phyloP scores from a whole-genome alignment of 2,329 filamentous ascomycete species.

The Aspergillus floridensis region DNA sequence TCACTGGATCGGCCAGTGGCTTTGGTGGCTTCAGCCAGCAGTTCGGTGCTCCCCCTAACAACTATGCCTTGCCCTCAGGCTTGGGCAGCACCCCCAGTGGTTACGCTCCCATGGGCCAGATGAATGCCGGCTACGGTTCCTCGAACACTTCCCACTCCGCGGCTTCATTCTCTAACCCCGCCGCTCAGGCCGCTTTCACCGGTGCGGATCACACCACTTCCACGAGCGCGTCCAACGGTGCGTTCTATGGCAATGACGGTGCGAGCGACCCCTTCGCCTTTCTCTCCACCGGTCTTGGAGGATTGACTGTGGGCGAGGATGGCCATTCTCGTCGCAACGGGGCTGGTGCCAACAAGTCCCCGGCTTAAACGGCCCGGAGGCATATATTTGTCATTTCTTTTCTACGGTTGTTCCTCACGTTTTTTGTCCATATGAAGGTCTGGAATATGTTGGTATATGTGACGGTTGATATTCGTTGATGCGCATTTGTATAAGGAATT shows the following conservation, averaged over 20 bases:
- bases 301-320: slow-evolving; percentile 55
- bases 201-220: slow-evolving; percentile 79
- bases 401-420: slow-evolving; percentile 11
- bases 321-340: slow-evolving; percentile 46
- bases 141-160: slow-evolving; percentile 76
- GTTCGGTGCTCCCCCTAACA: slow-evolving; percentile 77
- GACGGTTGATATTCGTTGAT: slow-evolving; percentile 40
- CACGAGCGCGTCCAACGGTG: slow-evolving; percentile 71
- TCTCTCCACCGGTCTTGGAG: slow-evolving; percentile 59
- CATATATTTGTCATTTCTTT: slow-evolving; percentile 15
- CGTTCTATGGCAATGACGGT: slow-evolving; percentile 60
- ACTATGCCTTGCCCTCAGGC: slow-evolving; percentile 83
- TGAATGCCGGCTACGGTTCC: slow-evolving; percentile 78
- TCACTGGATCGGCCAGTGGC: slow-evolving; percentile 65
- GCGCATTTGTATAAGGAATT: slow-evolving; percentile 46
- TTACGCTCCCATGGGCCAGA: slow-evolving; percentile 65
- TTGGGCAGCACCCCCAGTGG: slow-evolving; percentile 74
- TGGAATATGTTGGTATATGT: slow-evolving; percentile 38
- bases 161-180: slow-evolving; percentile 86
- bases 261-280: slow-evolving; percentile 63
- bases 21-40: slow-evolving; percentile 73
- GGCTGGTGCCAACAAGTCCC: slow-evolving; percentile 46
- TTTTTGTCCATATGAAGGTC: slow-evolving; percentile 39
- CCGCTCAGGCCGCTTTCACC: slow-evolving; percentile 91
- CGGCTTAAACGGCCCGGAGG: slow-evolving; percentile 31